Conservation (phyloP, 2,329 filamentous ascomycete species). For the Orbilia ellipsospora region DNA sequence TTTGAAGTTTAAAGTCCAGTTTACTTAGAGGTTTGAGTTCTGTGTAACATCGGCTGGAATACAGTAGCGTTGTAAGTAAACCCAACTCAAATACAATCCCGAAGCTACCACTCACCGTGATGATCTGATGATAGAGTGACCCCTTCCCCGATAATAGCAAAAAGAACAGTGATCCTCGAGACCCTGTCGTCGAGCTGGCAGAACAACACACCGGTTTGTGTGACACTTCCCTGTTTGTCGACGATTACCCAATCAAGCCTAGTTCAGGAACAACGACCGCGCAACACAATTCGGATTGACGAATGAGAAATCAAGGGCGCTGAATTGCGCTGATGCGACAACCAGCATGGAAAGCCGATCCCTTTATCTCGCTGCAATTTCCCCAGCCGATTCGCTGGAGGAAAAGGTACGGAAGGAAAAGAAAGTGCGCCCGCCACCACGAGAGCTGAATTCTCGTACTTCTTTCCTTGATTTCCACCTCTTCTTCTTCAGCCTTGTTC, state of each 20-base stretch:
- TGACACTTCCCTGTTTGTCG: constrained; percentile 47
- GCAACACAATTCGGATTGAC: background rate
- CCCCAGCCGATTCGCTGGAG: constrained; percentile 32
- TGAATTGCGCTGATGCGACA: constrained; percentile 20
- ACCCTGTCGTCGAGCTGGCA: background rate
- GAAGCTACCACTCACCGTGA: no score
- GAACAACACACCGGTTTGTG: constrained; percentile 28
- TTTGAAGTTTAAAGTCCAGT: no score
- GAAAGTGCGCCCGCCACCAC: background rate
- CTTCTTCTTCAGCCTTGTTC: background rate
- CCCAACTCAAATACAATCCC: no score
- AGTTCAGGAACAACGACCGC: constrained; percentile 21
- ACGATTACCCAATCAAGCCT: constrained; percentile 23
- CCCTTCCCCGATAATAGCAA: no score
- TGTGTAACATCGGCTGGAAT: no score
- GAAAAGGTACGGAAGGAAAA: constrained; percentile 1
- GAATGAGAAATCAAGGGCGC: constrained; percentile 24
- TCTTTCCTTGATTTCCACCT: constrained; percentile 26
- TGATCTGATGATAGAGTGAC: no score
- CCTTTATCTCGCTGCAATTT: constrained; percentile 48
- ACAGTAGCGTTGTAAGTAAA: no score
- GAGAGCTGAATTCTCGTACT: constrained; percentile 6
- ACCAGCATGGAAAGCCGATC: constrained; percentile 25
- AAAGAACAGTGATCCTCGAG: no score
- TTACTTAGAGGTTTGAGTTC: no score